A percentile compares a stretch with the other conserved stretches of the same genome.
Conservation (phyloP, 1,139 yeast genomes). For the Martiniozyma asiatica region DNA sequence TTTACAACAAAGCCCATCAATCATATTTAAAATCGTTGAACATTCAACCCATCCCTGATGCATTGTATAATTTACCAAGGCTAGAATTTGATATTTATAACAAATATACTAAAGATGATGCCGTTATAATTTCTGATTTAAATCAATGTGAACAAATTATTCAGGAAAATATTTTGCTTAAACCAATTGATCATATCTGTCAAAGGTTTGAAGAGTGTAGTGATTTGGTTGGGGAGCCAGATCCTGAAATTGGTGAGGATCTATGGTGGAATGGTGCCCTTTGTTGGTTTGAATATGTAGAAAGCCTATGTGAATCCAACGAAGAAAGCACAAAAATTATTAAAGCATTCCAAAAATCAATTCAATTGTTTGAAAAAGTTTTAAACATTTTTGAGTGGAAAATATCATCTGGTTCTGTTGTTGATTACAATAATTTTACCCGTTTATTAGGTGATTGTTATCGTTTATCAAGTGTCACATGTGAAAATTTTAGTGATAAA, state of each 20-base stretch:
- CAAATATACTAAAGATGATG: slow-evolving; percentile 33
- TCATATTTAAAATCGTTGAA: slow-evolving; percentile 26
- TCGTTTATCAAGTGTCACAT: no score
- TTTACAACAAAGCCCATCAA: slow-evolving; percentile 37
- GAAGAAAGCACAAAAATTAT: slow-evolving; percentile 11
- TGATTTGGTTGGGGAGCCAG: slow-evolving; percentile 14
- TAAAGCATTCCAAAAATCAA: slow-evolving; percentile 8
- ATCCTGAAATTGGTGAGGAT: slow-evolving; percentile 21
- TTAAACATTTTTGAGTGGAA: slow-evolving; percentile 5
- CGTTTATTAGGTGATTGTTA: no score
- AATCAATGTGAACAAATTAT: slow-evolving; percentile 32
- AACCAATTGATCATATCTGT: no score
- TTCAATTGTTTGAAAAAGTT: slow-evolving; percentile 5
- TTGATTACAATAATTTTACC: no score
- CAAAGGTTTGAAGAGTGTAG: slow-evolving; percentile 30
- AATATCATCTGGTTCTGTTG: no score
- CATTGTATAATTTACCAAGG: slow-evolving; percentile 37
- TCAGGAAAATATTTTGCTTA: no score
- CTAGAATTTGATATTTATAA: slow-evolving; percentile 37
- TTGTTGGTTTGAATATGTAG: slow-evolving; percentile 37
- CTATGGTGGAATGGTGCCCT: slow-evolving; percentile 34
- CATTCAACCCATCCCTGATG: slow-evolving; percentile 23
- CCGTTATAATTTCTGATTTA: slow-evolving; percentile 28
- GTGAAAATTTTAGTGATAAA: slow-evolving; percentile 3
- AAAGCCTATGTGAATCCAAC: slow-evolving; percentile 17